These are phyloP conservation scores for Aspergillus egyptiacus DNA, from an alignment of 495 filamentous ascomycete species.

Conservation along the genomic window DNA sequence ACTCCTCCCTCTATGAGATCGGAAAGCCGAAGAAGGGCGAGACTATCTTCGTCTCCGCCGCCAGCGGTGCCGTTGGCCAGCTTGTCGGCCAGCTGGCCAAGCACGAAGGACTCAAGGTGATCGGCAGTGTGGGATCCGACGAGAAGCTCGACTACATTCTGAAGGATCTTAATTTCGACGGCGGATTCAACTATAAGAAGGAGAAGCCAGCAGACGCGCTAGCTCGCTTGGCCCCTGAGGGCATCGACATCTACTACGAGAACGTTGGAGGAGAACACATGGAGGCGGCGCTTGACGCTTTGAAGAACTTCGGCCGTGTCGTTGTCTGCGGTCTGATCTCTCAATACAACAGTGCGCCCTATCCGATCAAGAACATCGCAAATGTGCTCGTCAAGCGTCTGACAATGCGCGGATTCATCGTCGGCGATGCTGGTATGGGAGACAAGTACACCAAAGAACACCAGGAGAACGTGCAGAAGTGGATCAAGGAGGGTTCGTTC, in stretches of 20 bases:
- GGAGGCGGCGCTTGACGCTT: constrained; percentile 62
- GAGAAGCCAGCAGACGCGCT: constrained; percentile 66
- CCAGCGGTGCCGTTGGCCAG: constrained; percentile 78
- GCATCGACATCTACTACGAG: constrained; percentile 93
- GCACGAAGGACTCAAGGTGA: constrained; percentile 77
- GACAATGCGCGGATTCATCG: constrained; percentile 75
- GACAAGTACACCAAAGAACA: constrained; percentile 68
- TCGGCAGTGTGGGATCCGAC: constrained; percentile 67
- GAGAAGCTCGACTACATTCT: constrained; percentile 63
- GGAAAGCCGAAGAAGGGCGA: constrained; percentile 82
- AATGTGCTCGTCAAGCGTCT: constrained; percentile 51
- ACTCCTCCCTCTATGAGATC: constrained; percentile 73
- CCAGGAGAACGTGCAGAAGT: constrained; percentile 73
- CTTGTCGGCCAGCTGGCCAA: constrained; percentile 82
- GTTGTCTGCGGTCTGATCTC: constrained; percentile 67
- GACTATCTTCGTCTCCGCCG: constrained; percentile 79
- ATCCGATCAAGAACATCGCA: constrained; percentile 62
- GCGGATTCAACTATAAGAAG: constrained; percentile 73
- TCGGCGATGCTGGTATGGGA: constrained; percentile 58
- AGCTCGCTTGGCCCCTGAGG: constrained; percentile 67
- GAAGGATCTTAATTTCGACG: constrained; percentile 62
- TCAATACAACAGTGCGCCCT: constrained; percentile 66
- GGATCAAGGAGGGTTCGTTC: constrained; percentile 78
- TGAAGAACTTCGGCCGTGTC: constrained; percentile 70
- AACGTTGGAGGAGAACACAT: constrained; percentile 90